Evolutionary conservation across 164 flowering plant species (phyloP).

Genomic region (Tetrastigma voinierianum): DNA sequence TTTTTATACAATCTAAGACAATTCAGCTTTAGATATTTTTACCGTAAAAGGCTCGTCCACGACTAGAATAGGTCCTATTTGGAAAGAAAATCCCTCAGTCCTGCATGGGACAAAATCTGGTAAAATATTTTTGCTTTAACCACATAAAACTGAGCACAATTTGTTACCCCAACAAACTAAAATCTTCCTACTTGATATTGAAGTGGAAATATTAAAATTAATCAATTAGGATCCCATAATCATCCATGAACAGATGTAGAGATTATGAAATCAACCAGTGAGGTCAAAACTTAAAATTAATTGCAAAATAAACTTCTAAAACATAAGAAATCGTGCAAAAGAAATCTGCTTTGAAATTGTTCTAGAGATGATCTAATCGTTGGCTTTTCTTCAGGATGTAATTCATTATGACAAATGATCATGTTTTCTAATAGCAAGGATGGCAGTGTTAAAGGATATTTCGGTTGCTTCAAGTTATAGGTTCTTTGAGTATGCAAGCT

Average conservation of each 20-base stretch:
- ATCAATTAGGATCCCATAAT: too few relatives aligned
- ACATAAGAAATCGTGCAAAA: background rate
- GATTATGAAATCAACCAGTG: too few relatives aligned
- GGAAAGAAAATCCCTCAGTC: slow-evolving; percentile 80
- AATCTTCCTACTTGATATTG: background rate
- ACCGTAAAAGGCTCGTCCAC: slow-evolving; percentile 91
- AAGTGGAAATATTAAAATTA: too few relatives aligned
- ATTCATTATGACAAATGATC: background rate
- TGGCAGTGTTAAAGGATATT: too few relatives aligned
- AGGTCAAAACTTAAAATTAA: too few relatives aligned
- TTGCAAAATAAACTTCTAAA: too few relatives aligned
- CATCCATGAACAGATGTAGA: too few relatives aligned
- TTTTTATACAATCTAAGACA: background rate
- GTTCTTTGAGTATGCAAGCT: too few relatives aligned
- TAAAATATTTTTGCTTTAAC: background rate
- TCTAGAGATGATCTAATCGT: background rate
- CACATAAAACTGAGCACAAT: background rate
- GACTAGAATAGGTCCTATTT: slow-evolving; percentile 77
- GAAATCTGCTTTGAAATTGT: background rate
- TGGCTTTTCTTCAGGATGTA: background rate
- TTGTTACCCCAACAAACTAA: background rate
- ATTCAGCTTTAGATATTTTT: slow-evolving; percentile 2
- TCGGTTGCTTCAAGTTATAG: too few relatives aligned
- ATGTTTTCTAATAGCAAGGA: background rate
- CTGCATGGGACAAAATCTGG: slow-evolving; percentile 35